These are phyloP conservation scores for Calvatia gigantea DNA, from an alignment of 768 basidiomycete species.

Conservation along the genomic window DNA sequence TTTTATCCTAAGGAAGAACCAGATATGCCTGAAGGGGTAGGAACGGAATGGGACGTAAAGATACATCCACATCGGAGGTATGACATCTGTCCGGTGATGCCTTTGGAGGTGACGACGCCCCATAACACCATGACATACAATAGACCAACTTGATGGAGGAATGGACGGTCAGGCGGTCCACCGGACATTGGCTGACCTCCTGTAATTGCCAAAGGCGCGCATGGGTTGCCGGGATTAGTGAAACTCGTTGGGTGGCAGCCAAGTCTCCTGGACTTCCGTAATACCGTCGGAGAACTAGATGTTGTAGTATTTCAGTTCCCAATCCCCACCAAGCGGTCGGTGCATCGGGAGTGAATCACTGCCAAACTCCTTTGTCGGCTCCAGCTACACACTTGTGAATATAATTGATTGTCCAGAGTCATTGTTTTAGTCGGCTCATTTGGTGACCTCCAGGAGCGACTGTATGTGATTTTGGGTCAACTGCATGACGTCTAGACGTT, in stretches of 20 bases:
- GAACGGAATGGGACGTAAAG: constrained; percentile 1
- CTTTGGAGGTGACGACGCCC: not conserved
- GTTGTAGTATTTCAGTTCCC: not conserved
- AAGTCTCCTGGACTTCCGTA: not conserved
- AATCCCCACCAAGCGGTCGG: no score
- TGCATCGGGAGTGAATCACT: no score
- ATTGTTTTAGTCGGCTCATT: not conserved
- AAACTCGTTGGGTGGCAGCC: not conserved
- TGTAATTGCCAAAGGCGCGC: not conserved
- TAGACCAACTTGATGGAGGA: constrained; percentile 8
- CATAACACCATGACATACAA: constrained; percentile 1
- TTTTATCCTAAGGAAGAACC: not conserved
- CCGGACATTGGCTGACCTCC: not conserved
- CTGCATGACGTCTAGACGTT: not conserved
- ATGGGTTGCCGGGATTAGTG: not conserved
- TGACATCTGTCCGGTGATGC: not conserved
- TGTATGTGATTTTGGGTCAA: no score
- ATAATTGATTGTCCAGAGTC: no score
- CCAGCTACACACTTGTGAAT: no score
- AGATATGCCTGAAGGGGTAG: not conserved
- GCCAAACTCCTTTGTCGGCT: no score
- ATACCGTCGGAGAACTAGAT: constrained; percentile 2
- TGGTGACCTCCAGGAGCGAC: not conserved
- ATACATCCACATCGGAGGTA: not conserved
- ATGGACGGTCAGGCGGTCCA: not conserved